Conservation (phyloP, 352 stramenopile genomes). For the Globisporangium acanthophoron region DNA sequence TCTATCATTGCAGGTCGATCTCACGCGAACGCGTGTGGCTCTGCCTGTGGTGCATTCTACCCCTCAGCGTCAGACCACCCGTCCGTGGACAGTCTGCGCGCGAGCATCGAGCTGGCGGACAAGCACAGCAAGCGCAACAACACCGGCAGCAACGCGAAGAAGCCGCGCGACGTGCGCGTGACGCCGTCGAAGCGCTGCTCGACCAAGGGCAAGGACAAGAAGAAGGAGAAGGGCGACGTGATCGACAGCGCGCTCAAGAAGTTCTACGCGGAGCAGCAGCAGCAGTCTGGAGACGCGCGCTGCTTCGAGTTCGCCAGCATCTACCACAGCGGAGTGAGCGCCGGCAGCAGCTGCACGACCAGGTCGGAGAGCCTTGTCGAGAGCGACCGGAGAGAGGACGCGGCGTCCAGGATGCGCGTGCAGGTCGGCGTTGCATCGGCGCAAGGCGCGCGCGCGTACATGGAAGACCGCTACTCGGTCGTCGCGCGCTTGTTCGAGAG, state of each 20-base stretch:
- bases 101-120: slow-evolving; percentile 14
- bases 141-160: slow-evolving; percentile 17
- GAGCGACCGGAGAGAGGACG: slow-evolving; percentile 11
- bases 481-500: slow-evolving; percentile 52
- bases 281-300: slow-evolving; percentile 15
- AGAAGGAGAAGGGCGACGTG: slow-evolving; percentile 53
- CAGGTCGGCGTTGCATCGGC: slow-evolving; percentile 42
- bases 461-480: slow-evolving; percentile 75
- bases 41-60: not conserved
- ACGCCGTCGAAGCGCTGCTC: slow-evolving; percentile 44
- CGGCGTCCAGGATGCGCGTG: slow-evolving; percentile 27
- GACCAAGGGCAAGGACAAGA: slow-evolving; percentile 41
- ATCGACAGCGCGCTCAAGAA: slow-evolving; percentile 56
- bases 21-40: not conserved
- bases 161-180: slow-evolving; percentile 19
- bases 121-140: slow-evolving; percentile 17
- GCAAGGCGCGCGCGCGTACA: slow-evolving; percentile 68
- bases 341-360: slow-evolving; percentile 5
- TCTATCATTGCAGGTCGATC: not conserved
- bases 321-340: slow-evolving; percentile 14
- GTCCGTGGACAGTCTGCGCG: slow-evolving; percentile 14
- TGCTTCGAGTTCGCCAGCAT: slow-evolving; percentile 53
- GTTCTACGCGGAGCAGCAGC: slow-evolving; percentile 26
- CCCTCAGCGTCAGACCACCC: slow-evolving; percentile 10
- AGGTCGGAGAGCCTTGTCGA: slow-evolving; percentile 7